Evolutionary conservation across 2,329 filamentous ascomycete genomes (phyloP).

Genomic region (Botrytis pseudocinerea): DNA sequence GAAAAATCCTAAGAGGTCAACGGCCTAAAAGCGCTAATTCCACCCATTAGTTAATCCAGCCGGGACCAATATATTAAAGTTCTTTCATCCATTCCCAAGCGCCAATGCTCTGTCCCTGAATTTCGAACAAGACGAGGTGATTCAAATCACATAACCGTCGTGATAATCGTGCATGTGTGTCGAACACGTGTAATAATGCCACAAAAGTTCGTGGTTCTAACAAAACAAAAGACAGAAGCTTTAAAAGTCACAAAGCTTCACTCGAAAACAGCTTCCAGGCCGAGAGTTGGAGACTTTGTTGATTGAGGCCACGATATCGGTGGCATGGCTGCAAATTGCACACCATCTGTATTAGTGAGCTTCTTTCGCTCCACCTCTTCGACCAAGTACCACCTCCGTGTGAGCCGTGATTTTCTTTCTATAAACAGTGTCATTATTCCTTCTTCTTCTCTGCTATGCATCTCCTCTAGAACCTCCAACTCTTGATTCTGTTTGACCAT

Average conservation of each 20-base stretch:
- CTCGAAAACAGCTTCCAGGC: constrained; percentile 31
- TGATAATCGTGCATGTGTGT: constrained; percentile 11
- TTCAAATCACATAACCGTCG: background rate
- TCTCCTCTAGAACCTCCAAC: constrained; percentile 49
- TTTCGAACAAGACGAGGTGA: background rate
- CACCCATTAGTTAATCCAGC: constrained; percentile 2
- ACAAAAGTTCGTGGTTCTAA: background rate
- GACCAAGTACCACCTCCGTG: constrained; percentile 53
- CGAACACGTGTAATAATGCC: background rate
- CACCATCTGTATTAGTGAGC: constrained; percentile 49
- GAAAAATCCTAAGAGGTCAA: background rate
- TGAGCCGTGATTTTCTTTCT: constrained; percentile 48
- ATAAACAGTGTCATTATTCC: constrained; percentile 48
- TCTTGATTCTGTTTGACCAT: constrained; percentile 50
- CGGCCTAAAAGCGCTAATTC: background rate
- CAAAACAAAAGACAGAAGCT: background rate
- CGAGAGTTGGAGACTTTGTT: constrained; percentile 24
- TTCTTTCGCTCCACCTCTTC: constrained; percentile 56
- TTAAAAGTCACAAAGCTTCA: constrained; percentile 11
- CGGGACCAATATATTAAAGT: background rate
- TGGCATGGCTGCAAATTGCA: constrained; percentile 46
- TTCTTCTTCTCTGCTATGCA: constrained; percentile 53
- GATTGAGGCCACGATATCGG: constrained; percentile 46
- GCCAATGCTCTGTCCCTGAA: constrained; percentile 8
- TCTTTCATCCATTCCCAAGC: background rate